A percentile compares a stretch with the other conserved stretches of the same genome.
Evolutionary conservation across 495 filamentous ascomycete species (phyloP).

Genomic region (Hypoxylon crocopeplum): DNA sequence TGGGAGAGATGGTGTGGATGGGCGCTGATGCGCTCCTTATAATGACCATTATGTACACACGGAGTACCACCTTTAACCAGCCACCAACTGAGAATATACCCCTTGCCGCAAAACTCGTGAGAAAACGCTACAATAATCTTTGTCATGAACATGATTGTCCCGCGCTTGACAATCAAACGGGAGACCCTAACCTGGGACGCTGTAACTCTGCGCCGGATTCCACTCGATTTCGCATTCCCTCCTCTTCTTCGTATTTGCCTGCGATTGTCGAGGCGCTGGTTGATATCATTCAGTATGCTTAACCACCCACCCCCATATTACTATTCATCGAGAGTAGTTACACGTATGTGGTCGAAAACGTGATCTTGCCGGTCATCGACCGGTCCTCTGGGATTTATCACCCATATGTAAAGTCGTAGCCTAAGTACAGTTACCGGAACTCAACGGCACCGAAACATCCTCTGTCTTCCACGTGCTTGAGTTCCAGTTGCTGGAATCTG

Average conservation of each 20-base stretch:
- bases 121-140: slow-evolving; percentile 24
- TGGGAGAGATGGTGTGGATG: background rate
- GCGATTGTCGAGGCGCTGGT: slow-evolving; percentile 6
- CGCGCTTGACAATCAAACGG: background rate
- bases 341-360: background rate
- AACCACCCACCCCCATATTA: slow-evolving; percentile 12
- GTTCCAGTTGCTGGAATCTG: slow-evolving; percentile 91
- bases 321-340: slow-evolving; percentile 4
- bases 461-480: slow-evolving; percentile 83
- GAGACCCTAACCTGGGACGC: slow-evolving; percentile 3
- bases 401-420: background rate
- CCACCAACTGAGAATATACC: slow-evolving; percentile 37
- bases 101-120: slow-evolving; percentile 32
- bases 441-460: slow-evolving; percentile 91
- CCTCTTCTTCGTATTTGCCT: background rate
- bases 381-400: slow-evolving; percentile 13
- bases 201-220: background rate
- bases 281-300: slow-evolving; percentile 1
- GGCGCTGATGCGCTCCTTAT: slow-evolving; percentile 10
- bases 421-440: slow-evolving; percentile 71
- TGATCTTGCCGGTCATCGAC: slow-evolving; percentile 5
- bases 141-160: slow-evolving; percentile 21
- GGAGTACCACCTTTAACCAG: slow-evolving; percentile 28
- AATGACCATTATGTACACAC: slow-evolving; percentile 37
- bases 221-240: slow-evolving; percentile 2